Percentiles rank a stretch among this genome's conserved stretches.
Evolutionary conservation across 352 stramenopile genomes (phyloP).

Genomic region (Thraustochytrium sp.): DNA sequence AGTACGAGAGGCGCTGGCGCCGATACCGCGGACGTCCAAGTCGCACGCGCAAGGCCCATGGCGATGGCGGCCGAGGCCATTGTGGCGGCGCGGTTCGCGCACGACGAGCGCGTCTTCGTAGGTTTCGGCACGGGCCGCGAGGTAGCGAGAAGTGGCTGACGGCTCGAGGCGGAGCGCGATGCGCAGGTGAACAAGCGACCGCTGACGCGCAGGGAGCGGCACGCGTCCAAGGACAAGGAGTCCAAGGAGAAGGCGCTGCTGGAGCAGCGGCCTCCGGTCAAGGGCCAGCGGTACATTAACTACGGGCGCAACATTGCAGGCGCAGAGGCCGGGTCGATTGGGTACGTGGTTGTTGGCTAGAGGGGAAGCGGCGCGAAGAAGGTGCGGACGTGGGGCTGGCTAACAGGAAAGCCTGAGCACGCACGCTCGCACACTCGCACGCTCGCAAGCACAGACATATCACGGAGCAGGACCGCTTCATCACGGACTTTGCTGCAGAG

Average conservation of each 20-base stretch:
- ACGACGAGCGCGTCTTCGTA: constrained; percentile 24
- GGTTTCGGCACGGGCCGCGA: not conserved
- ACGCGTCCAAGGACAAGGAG: constrained; percentile 24
- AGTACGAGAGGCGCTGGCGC: too few relatives aligned
- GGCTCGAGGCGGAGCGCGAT: not conserved
- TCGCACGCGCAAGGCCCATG: too few relatives aligned
- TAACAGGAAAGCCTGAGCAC: not conserved
- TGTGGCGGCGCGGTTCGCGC: not conserved
- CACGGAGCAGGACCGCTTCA: constrained; percentile 39
- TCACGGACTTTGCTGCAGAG: constrained; percentile 36
- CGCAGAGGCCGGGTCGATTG: not conserved
- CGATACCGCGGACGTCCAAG: too few relatives aligned
- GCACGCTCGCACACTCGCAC: too few relatives aligned
- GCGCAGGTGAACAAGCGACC: constrained; percentile 26
- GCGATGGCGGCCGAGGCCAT: not conserved
- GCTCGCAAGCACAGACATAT: constrained; percentile 39
- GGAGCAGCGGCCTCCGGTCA: constrained; percentile 14
- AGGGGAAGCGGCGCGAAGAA: not conserved
- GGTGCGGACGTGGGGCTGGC: not conserved
- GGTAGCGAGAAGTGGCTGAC: not conserved
- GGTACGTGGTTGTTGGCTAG: not conserved
- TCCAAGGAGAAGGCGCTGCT: constrained; percentile 36
- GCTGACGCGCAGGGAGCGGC: not conserved
- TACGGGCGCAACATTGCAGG: constrained; percentile 14
- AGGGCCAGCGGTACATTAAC: constrained; percentile 30